phyloP scores from a whole-genome alignment of 306 rosid species.

The Hippophae rhamnoides region DNA sequence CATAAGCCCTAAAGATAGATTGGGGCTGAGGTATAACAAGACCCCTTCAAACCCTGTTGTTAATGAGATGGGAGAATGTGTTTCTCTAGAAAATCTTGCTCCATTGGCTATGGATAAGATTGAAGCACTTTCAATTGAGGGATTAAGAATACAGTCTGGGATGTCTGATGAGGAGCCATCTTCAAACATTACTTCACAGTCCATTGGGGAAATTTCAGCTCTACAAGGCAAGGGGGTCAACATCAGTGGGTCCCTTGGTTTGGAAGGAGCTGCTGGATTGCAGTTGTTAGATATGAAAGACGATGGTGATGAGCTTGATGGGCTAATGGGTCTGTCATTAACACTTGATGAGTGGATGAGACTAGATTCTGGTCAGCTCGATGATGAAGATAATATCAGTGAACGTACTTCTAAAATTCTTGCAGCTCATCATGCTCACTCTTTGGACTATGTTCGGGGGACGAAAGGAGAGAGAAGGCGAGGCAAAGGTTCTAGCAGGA shows the following conservation, averaged over 20 bases:
- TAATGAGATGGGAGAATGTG: slow-evolving; percentile 42
- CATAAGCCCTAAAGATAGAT: slow-evolving; percentile 23
- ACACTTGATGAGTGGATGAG: slow-evolving; percentile 92
- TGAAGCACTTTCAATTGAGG: slow-evolving; percentile 86
- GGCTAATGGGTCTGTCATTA: slow-evolving; percentile 67
- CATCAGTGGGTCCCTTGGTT: slow-evolving; percentile 41
- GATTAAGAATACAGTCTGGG: slow-evolving; percentile 88
- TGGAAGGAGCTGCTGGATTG: slow-evolving; percentile 81
- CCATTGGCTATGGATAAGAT: slow-evolving; percentile 82
- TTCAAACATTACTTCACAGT: slow-evolving; percentile 53
- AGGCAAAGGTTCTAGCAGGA: slow-evolving; percentile 42
- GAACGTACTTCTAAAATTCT: slow-evolving; percentile 74
- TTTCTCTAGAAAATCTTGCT: slow-evolving; percentile 83
- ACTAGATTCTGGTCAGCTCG: slow-evolving; percentile 78
- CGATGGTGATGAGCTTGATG: slow-evolving; percentile 42
- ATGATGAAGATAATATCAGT: slow-evolving; percentile 64
- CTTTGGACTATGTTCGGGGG: slow-evolving; percentile 45
- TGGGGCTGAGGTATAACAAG: slow-evolving; percentile 27
- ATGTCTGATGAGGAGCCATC: slow-evolving; percentile 71
- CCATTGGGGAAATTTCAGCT: slow-evolving; percentile 48
- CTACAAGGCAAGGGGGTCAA: slow-evolving; percentile 49
- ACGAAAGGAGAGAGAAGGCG: slow-evolving; percentile 50
- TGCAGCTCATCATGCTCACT: slow-evolving; percentile 83
- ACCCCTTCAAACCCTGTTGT: slow-evolving; percentile 25
- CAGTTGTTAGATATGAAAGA: slow-evolving; percentile 57